Evolutionary conservation across 257 asterid species (phyloP), one percentile per base, ranked within the genome.

Genomic region (Fraxinus pennsylvanica): DNA sequence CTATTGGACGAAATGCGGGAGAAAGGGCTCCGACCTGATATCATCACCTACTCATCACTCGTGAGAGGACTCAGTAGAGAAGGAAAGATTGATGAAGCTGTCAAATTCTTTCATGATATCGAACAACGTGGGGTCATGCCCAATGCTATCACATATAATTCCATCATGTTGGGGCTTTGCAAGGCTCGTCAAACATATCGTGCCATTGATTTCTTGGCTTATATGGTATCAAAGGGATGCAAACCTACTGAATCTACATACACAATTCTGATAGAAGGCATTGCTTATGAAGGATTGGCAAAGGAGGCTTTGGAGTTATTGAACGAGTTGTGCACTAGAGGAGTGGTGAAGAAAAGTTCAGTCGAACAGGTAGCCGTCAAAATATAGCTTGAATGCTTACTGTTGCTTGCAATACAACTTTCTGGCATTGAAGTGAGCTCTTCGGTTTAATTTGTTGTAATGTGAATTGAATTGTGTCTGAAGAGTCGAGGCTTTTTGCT

Each of bases 191-290:
- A 88, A 81, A 90, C 97, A 0, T 92, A 82, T 76, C 96, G 89
- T 19, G 99, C 99, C 0, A 92, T 94, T 4, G 96, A 94, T 82
- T 88, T 89, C 76, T 86, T 90, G 86, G 91, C 74, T 39, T 77
- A 43, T 74, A 92, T 94, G 98, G 91, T 94, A 59, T 82, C 89
- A 1, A 89, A 85, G 83, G 96, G 95, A 75, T 90, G 96, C 87
- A 90, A 89, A 80, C 98, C 98, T 75, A 90, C 89, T 71, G 96
- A 92, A 84, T 84, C 96, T 38, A 89, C 95, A 5, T 94, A 92
- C 84, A 92, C 91, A 17, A 94, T 94, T 74, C 83, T 94, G 81
- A 84, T 92, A 29, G 93, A 92, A 84, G 97, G 98, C 41, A 76
- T 92, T 13, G 94, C 94, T 43, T 76, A 84, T 59, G 95, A 94